phyloP scores from a whole-genome alignment of 2,329 filamentous ascomycete species.

The Botrytis fabae region DNA sequence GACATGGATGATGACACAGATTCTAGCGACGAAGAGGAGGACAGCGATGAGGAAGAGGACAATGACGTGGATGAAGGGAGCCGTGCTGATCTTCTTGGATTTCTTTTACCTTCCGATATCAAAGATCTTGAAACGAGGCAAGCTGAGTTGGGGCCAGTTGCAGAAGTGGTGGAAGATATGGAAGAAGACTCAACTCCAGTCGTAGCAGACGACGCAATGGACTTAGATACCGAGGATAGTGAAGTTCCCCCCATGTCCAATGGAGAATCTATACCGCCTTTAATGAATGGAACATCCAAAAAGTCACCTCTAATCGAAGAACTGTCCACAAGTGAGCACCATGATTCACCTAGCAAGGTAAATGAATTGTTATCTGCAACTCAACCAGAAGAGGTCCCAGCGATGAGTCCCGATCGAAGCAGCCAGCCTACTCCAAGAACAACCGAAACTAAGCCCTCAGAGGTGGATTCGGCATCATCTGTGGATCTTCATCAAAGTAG shows the following conservation, averaged over 20 bases:
- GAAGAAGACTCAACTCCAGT: constrained; percentile 5
- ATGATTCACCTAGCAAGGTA: constrained; percentile 4
- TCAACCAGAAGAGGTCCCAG: constrained; percentile 25
- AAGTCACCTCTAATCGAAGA: constrained; percentile 18
- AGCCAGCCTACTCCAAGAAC: constrained; percentile 43
- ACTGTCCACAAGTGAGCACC: constrained; percentile 2
- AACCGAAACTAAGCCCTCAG: constrained; percentile 40
- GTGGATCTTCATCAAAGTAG: constrained; percentile 39
- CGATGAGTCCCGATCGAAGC: constrained; percentile 41
- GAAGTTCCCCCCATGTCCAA: constrained; percentile 41
- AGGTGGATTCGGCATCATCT: constrained; percentile 41
- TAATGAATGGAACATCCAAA: constrained; percentile 1
- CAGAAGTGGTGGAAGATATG: constrained; percentile 22
- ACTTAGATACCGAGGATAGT: constrained; percentile 27
- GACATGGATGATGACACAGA: constrained; percentile 37
- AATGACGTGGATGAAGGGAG: constrained; percentile 41
- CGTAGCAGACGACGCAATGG: constrained; percentile 9
- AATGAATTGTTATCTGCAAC: neutral
- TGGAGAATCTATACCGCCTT: constrained; percentile 25
- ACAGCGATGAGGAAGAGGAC: constrained; percentile 52
- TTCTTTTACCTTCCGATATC: constrained; percentile 39
- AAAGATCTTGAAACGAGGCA: constrained; percentile 40
- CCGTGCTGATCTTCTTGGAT: constrained; percentile 43
- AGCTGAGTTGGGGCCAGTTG: constrained; percentile 22
- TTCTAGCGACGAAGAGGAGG: constrained; percentile 63